Evolutionary conservation across 2,329 filamentous ascomycete species (phyloP).

Genomic region (Talaromyces albobiverticillius): DNA sequence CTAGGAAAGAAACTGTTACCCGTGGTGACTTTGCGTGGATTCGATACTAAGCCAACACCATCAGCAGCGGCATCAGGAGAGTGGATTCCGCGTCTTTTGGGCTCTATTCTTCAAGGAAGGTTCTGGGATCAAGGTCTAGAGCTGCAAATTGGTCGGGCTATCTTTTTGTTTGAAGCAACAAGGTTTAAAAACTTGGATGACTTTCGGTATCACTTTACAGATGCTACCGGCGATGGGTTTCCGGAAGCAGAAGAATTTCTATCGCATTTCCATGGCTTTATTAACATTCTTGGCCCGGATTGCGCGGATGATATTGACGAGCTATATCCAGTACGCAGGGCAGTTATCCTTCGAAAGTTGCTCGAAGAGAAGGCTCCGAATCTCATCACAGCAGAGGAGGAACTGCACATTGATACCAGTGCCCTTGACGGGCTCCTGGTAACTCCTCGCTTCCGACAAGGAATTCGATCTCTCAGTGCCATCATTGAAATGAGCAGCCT

Average conservation of each 20-base stretch:
- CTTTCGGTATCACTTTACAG: background rate
- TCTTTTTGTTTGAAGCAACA: background rate
- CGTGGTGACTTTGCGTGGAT: background rate
- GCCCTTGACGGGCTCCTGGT: background rate
- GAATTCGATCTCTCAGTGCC: background rate
- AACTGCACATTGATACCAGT: background rate
- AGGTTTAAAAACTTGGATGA: background rate
- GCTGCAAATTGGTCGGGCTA: background rate
- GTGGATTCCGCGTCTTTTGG: background rate
- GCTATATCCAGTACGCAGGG: background rate
- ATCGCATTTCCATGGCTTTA: background rate
- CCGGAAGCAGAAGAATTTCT: background rate
- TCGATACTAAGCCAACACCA: background rate
- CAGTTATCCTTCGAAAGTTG: background rate
- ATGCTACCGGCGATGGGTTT: background rate
- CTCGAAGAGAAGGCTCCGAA: background rate
- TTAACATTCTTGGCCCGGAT: background rate
- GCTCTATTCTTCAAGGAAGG: background rate
- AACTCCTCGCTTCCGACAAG: background rate
- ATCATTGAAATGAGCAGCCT: background rate
- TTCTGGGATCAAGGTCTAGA: background rate
- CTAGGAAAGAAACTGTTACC: background rate
- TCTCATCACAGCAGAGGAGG: background rate
- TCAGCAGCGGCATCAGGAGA: background rate
- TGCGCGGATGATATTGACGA: background rate